Conservation (phyloP, 331 rosid genomes). For the Dryas integrifolia region DNA sequence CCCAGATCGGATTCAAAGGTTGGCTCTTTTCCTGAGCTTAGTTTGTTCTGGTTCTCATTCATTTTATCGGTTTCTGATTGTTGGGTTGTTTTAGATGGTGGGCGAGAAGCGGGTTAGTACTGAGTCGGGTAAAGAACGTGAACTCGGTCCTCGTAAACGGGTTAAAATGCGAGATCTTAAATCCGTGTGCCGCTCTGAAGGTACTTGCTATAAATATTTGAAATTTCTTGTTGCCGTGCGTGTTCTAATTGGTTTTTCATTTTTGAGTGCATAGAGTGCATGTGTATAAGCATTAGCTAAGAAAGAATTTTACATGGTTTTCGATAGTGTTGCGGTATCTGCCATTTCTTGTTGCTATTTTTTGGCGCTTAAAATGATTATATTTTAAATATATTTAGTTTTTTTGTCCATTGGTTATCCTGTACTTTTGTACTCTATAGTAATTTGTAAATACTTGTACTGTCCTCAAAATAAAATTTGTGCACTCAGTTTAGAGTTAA, state of each 20-base stretch:
- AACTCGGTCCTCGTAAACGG: constrained; percentile 44
- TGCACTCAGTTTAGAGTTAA: neutral
- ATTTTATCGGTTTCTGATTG: neutral
- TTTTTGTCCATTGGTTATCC: neutral
- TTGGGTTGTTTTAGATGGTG: constrained; percentile 28
- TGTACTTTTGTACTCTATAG: neutral
- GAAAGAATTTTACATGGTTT: too few species aligned
- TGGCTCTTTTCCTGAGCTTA: constrained; percentile 16
- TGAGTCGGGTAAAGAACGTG: constrained; percentile 37
- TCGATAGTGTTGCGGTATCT: too few species aligned
- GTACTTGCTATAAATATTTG: constrained; percentile 29
- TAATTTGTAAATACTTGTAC: neutral
- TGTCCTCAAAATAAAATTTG: neutral
- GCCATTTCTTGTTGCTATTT: neutral
- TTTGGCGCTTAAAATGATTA: neutral
- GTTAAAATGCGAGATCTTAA: constrained; percentile 70
- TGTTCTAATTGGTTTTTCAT: neutral
- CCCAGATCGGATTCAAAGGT: constrained; percentile 61
- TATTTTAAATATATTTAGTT: neutral
- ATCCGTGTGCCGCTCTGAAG: constrained; percentile 51
- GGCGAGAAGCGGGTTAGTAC: constrained; percentile 51
- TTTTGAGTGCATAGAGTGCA: neutral
- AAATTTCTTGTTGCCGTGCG: neutral
- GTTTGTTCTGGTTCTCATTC: constrained; percentile 3
- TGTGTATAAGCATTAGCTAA: too few species aligned